Base-by-base conservation (phyloP, 2,329 filamentous ascomycete species). In the Penicillium sp. region DNA sequence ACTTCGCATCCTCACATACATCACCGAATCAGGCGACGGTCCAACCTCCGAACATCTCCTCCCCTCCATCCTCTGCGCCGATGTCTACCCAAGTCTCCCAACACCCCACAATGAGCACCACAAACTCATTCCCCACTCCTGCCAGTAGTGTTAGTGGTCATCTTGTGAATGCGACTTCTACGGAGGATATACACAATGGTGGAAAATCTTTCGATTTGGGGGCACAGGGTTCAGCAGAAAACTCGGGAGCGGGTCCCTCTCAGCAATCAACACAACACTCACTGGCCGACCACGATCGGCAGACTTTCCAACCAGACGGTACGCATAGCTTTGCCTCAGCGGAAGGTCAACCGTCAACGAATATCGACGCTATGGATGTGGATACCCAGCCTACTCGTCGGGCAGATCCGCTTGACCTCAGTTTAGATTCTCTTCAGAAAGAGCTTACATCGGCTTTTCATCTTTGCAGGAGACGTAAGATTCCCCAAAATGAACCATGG, bases 381-480 rank as follows among this genome's bases (percentile, higher is more conserved):
- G 70, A 73, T 53, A 64, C 58, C 31, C 63, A 65, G 38, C 44
- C 50, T 14, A 44, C 52, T 38, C 48, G 49, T 29, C 55, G 53
- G 29, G 41, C 56, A 34, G 56, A 62, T 11, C 46, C 59, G 29
- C 58, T 57, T 46, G 63, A 66, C 51, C 61, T 65, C 40, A 68
- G 64, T 44, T 59, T 75, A 50, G 70, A 75, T 49, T 70, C 71
- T 46, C 62, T 76, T 55, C 71, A 75, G 58, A 67, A 70, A 53
- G 68, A 76, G 52, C 70, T 76, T 54, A 71, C 72, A 45, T 68
- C 71, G 55, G 71, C 73, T 54, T 76, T 74, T 64, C 73, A 74
- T 67, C 67, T 75, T 58, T 74, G 73, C 66, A 75, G 73, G 71
- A 72, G 69, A 64, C 71, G 74, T 77, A 76, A 76, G 74, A 57